A percentile compares a stretch with the other conserved stretches of the same genome.
phyloP scores from a whole-genome alignment of 164 flowering plant genomes.

The Chimonanthus salicifolius region DNA sequence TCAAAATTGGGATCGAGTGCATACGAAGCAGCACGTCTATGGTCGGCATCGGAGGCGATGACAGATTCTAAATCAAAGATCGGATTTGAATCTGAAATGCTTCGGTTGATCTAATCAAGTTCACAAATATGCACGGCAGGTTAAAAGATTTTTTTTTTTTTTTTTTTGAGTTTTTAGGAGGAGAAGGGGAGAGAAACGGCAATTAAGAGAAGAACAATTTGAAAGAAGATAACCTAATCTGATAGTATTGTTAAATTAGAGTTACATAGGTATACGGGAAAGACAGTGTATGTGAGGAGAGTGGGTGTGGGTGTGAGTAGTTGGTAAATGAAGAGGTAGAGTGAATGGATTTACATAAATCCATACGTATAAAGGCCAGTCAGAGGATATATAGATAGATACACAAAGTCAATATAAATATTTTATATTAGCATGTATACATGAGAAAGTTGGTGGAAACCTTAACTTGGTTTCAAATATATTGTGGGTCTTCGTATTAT shows the following conservation, averaged over 20 bases:
- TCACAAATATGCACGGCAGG: not conserved
- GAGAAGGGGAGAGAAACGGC: not conserved
- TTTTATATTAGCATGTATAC: not conserved
- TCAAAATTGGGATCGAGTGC: conserved; percentile 49
- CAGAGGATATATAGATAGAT: not conserved
- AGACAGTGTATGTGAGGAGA: not conserved
- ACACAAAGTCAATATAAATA: not conserved
- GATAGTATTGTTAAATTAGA: not conserved
- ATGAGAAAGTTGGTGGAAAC: not conserved
- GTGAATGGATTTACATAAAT: not conserved
- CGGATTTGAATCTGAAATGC: conserved; percentile 4
- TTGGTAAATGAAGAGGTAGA: not conserved
- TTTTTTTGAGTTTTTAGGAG: too few relatives aligned
- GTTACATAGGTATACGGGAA: not conserved
- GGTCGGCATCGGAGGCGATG: conserved; percentile 68
- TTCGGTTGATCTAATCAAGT: not conserved
- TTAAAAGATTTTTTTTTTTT: too few relatives aligned
- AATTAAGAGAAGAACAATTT: not conserved
- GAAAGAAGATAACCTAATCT: not conserved
- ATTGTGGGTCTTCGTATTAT: too few relatives aligned
- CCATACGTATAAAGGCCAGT: not conserved
- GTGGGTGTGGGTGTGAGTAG: not conserved
- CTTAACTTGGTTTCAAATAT: not conserved
- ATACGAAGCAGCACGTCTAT: conserved; percentile 55
- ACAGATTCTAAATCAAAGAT: conserved; percentile 22